These are phyloP conservation scores for Apostasia shenzhenica DNA, from an alignment of 106 monocot species.

Conservation along the genomic window DNA sequence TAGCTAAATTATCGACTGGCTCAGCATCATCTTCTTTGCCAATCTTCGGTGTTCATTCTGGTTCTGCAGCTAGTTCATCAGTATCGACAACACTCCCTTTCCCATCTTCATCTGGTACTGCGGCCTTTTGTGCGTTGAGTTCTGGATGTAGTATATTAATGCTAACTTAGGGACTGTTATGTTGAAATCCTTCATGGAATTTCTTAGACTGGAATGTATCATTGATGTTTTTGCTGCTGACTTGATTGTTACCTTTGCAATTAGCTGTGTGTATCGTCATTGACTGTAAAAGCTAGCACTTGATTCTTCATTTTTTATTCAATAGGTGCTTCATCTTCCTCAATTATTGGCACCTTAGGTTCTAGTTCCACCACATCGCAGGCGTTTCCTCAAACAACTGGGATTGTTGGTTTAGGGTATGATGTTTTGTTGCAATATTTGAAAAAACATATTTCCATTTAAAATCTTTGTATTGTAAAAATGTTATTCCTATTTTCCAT, in stretches of 20 bases:
- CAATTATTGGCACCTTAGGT: conserved; percentile 1
- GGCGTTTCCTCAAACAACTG: conserved; percentile 8
- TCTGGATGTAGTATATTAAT: background rate
- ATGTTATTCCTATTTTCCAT: background rate
- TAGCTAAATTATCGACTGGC: background rate
- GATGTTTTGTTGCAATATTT: background rate
- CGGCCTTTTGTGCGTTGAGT: background rate
- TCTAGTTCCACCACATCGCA: conserved; percentile 5
- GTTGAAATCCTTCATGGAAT: background rate
- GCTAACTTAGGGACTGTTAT: background rate
- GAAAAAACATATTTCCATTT: background rate
- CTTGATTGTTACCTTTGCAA: background rate
- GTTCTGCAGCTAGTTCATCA: conserved; percentile 2
- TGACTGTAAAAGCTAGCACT: background rate
- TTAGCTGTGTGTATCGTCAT: background rate
- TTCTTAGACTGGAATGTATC: background rate
- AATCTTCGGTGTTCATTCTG: background rate
- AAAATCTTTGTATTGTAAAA: background rate
- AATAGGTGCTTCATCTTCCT: conserved; percentile 8
- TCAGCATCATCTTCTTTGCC: background rate
- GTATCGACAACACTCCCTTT: conserved; percentile 1
- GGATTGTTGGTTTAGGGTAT: conserved; percentile 8
- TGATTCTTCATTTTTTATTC: background rate
- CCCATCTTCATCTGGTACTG: background rate
- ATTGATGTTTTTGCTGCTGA: background rate